Conservation (phyloP, 805 yeast species). For the Ogataea angusta region DNA sequence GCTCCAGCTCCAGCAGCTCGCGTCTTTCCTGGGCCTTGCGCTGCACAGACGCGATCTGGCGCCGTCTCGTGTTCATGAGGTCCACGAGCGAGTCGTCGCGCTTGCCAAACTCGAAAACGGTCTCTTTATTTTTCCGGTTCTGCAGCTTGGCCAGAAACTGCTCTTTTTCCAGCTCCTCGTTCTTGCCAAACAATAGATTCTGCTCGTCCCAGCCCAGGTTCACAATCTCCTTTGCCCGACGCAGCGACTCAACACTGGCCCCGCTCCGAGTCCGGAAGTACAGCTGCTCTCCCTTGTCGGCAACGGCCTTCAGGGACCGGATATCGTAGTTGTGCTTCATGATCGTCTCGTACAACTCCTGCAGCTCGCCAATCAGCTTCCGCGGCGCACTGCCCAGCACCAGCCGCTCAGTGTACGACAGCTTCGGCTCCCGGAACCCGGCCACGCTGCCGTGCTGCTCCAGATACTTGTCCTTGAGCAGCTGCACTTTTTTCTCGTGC, state of each 20-base stretch:
- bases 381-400: constrained; percentile 85
- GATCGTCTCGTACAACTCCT: constrained; percentile 66
- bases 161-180: constrained; percentile 69
- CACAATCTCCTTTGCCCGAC: constrained; percentile 76
- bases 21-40: constrained; percentile 68
- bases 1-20: constrained; percentile 66
- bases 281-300: constrained; percentile 83
- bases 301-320: constrained; percentile 59
- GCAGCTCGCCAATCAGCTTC: constrained; percentile 59
- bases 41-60: constrained; percentile 77
- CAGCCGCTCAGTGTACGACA: constrained; percentile 70
- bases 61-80: constrained; percentile 82
- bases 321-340: constrained; percentile 67
- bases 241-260: constrained; percentile 83
- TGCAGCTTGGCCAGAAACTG: constrained; percentile 67
- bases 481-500: constrained; percentile 59
- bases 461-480: constrained; percentile 46
- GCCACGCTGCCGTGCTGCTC: constrained; percentile 31
- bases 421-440: constrained; percentile 48
- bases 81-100: constrained; percentile 68
- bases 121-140: constrained; percentile 72
- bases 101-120: constrained; percentile 87
- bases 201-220: constrained; percentile 86
- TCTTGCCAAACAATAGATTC: constrained; percentile 74
- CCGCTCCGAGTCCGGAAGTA: constrained; percentile 81